These are phyloP conservation scores for Pholiota adiposa DNA, from an alignment of 1,284 basidiomycete species.

Conservation along the genomic window DNA sequence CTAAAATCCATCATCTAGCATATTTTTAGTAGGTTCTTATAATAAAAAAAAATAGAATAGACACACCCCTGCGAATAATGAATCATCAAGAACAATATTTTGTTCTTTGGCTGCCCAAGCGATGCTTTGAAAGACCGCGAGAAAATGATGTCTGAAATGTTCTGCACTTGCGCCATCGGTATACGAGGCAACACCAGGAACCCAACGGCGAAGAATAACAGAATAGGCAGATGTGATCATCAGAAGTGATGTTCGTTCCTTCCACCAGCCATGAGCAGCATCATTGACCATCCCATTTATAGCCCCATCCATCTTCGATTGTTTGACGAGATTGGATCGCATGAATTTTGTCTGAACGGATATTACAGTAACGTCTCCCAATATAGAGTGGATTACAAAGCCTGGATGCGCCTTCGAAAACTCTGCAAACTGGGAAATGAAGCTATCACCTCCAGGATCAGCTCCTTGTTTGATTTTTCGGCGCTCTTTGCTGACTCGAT, in stretches of 20 bases:
- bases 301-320: constrained; percentile 17
- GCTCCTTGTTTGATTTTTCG: constrained; percentile 9
- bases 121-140: constrained; percentile 28
- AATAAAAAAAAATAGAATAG: neutral
- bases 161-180: constrained; percentile 29
- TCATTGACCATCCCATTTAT: constrained; percentile 37
- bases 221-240: constrained; percentile 26
- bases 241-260: constrained; percentile 18
- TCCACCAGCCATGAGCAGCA: constrained; percentile 33
- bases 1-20: constrained; percentile 36
- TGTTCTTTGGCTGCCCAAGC: constrained; percentile 12
- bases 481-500: constrained; percentile 25
- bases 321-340: constrained; percentile 28
- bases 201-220: no score
- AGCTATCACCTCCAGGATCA: constrained; percentile 7
- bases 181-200: constrained; percentile 32
- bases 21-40: neutral
- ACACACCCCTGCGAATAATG: constrained; percentile 24
- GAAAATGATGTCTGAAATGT: constrained; percentile 33
- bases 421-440: constrained; percentile 14
- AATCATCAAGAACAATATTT: constrained; percentile 11
- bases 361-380: constrained; percentile 27
- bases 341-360: constrained; percentile 30
- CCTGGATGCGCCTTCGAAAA: constrained; percentile 13
- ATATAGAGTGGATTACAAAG: constrained; percentile 16